Base-by-base conservation (phyloP, 129 eudicot species). In the Dittrichia graveolens region DNA sequence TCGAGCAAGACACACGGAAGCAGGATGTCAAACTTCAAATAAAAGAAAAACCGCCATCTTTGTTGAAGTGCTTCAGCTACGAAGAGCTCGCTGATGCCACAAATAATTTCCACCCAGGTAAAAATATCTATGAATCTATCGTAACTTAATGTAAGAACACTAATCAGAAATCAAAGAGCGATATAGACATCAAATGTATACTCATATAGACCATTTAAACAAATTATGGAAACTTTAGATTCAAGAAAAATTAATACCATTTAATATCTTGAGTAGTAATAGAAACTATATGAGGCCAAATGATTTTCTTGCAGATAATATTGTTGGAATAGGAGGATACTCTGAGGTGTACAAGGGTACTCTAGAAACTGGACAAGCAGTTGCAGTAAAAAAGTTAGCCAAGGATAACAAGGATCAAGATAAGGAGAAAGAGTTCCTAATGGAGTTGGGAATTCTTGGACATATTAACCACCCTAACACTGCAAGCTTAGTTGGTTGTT, bases 311-410 rank as follows among this genome's bases (percentile, higher is more conserved):
- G 76, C 88, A 92, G 98, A 87, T 18, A 85, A 89, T 75, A 60
- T 92, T 56, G 95, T 89, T 12, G 98, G 96, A 60, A 76, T 82
- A 61, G 98, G 98, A 62, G 98, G 98, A 11, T 92, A 87, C 83
- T 92, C 98, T 10, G 95, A 92, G 83, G 98, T 92, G 39, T 92
- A 92, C 75, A 87, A 79, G 80, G 98, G 98, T 14, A 82, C 83
- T 45, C 73, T 85, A 40, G 72, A 70, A 24, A 78, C 77, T 54
- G 98, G 95, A 67, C 50, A 80, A 35, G 77, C 45, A 44, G 89
- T 92, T 59, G 98, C 98, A 35, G 90, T 92, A 69, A 92, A 92
- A 79, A 85, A 95, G 72, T 75, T 92, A 75, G 85, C 96, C 15
- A 87, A 80, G 78, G 95, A 92, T 61, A 84, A 81, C 75, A 85